Conservation (phyloP, 2,329 filamentous ascomycete species). For the Aspergillus novoparasiticus region DNA sequence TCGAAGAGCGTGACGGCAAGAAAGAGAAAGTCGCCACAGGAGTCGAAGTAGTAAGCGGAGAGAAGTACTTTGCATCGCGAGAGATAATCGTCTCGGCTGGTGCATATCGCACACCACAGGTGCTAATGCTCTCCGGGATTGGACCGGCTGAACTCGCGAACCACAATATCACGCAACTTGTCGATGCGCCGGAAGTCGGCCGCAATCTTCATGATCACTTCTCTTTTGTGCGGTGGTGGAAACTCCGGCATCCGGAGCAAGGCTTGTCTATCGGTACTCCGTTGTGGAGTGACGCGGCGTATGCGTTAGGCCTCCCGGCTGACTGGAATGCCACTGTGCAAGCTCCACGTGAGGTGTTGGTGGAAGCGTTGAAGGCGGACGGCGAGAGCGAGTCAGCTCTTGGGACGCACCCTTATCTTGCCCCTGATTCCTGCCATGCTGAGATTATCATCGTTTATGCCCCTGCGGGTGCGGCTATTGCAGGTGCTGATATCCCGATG, state of each 20-base stretch:
- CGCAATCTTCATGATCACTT: constrained; percentile 31
- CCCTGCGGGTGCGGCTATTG: constrained; percentile 19
- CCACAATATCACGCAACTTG: constrained; percentile 32
- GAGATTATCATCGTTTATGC: constrained; percentile 29
- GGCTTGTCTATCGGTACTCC: constrained; percentile 23
- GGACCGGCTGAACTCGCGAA: constrained; percentile 33
- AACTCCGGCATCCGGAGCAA: neutral
- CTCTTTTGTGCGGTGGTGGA: constrained; percentile 28
- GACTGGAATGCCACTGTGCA: constrained; percentile 39
- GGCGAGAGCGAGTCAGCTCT: constrained; percentile 1
- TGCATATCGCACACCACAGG: constrained; percentile 34
- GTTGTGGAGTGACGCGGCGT: constrained; percentile 40
- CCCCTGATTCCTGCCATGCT: neutral
- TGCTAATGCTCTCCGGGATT: constrained; percentile 40
- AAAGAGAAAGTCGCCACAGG: constrained; percentile 22
- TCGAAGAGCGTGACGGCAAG: constrained; percentile 13
- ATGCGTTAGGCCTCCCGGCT: constrained; percentile 37
- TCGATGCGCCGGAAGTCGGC: constrained; percentile 27
- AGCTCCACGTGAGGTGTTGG: neutral
- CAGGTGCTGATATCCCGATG: constrained; percentile 18
- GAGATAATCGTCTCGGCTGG: constrained; percentile 39
- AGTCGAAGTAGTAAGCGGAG: constrained; percentile 28
- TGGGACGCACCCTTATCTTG: neutral
- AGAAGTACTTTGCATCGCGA: constrained; percentile 23
- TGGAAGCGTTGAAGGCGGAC: constrained; percentile 9